phyloP scores from a whole-genome alignment of 2,329 filamentous ascomycete genomes.

The Colletotrichum noveboracense region DNA sequence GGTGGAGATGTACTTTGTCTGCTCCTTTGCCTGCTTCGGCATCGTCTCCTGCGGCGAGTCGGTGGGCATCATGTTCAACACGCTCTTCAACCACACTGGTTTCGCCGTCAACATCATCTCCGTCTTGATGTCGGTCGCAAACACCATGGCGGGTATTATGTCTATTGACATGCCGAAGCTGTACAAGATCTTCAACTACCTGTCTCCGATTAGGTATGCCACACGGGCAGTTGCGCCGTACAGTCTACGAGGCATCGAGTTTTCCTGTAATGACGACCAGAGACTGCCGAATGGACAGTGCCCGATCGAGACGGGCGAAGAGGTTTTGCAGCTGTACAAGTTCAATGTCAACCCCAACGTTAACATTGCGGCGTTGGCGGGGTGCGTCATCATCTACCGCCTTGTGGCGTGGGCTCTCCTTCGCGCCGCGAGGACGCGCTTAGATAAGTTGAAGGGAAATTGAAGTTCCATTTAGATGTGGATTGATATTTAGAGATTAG shows the following conservation, averaged over 20 bases:
- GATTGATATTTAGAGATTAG: not conserved
- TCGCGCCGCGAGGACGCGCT: constrained; percentile 55
- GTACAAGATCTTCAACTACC: constrained; percentile 72
- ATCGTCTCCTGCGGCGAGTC: constrained; percentile 78
- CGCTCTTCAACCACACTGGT: constrained; percentile 74
- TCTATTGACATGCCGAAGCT: constrained; percentile 72
- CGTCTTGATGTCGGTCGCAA: constrained; percentile 72
- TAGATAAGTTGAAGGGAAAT: constrained; percentile 44
- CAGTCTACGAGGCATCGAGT: constrained; percentile 63
- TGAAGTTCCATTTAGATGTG: not conserved
- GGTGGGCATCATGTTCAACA: constrained; percentile 82
- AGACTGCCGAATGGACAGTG: constrained; percentile 65
- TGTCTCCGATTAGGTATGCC: constrained; percentile 74
- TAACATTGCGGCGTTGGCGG: constrained; percentile 67
- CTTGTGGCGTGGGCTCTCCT: constrained; percentile 66
- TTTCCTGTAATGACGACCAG: constrained; percentile 69
- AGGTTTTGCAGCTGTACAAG: constrained; percentile 72
- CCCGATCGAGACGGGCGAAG: constrained; percentile 67
- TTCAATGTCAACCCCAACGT: constrained; percentile 65
- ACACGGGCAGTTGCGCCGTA: constrained; percentile 71
- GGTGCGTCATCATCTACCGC: constrained; percentile 69
- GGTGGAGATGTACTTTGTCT: constrained; percentile 69
- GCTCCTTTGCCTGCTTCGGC: constrained; percentile 73
- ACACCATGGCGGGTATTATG: constrained; percentile 74
- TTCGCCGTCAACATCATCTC: constrained; percentile 78